A percentile compares a stretch with the other conserved stretches of the same genome.
Evolutionary conservation across 331 rosid genomes (phyloP).

Genomic region (Cucumis variabilis): DNA sequence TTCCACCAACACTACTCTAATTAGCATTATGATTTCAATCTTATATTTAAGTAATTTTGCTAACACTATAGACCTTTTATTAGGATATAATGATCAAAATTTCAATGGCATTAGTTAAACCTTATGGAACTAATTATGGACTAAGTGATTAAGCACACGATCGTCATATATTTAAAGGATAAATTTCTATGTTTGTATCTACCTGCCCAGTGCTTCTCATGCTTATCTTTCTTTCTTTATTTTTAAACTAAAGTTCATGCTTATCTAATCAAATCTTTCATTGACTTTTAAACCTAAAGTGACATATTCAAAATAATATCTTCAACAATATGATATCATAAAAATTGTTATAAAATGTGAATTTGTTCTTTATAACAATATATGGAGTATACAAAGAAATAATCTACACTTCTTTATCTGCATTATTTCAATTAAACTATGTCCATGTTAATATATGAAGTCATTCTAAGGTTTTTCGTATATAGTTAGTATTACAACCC

Average conservation of each 20-base stretch:
- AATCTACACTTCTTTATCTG: too few species aligned
- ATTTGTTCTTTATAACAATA: not conserved
- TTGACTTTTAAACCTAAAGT: not conserved
- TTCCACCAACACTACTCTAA: not conserved
- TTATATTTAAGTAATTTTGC: not conserved
- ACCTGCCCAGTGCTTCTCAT: too few species aligned
- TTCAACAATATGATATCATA: not conserved
- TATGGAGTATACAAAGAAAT: too few species aligned
- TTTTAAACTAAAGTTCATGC: not conserved
- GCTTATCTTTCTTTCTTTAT: too few species aligned
- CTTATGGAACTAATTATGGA: not conserved
- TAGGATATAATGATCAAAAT: not conserved
- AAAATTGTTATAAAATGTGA: not conserved
- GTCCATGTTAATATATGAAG: too few species aligned
- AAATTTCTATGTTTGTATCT: too few species aligned
- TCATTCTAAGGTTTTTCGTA: too few species aligned
- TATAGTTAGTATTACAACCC: too few species aligned
- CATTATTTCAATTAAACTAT: too few species aligned
- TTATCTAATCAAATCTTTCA: not conserved
- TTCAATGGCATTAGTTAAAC: not conserved
- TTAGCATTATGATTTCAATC: not conserved
- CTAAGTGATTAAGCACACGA: not conserved
- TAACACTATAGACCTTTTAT: not conserved
- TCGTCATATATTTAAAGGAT: too few species aligned
- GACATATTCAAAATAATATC: not conserved